Percentiles rank a stretch among this genome's conserved stretches.
Evolutionary conservation across 345 rosid genomes (phyloP).

Genomic region (Populus euphratica): DNA sequence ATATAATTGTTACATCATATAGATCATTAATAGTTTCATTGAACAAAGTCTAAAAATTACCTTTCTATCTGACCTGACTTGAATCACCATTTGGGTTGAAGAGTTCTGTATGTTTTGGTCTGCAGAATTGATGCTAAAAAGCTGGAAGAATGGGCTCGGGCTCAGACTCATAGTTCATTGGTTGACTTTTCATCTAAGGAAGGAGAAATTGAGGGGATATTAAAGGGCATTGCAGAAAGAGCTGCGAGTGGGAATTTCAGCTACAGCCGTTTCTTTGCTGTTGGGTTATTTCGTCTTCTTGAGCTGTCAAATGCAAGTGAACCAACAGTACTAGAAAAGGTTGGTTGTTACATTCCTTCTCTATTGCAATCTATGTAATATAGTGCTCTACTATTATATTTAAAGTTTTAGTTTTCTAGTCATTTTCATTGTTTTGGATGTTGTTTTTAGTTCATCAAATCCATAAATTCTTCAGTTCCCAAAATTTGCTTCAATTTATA

Average conservation of each 20-base stretch:
- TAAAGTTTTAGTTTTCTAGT: not conserved
- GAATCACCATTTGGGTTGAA: not conserved
- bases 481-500: not conserved
- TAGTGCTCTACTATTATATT: not conserved
- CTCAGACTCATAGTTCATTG: slow-evolving; percentile 64
- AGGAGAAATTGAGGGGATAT: slow-evolving; percentile 73
- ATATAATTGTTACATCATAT: not conserved
- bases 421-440: not conserved
- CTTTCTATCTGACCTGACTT: not conserved
- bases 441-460: not conserved
- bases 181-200: slow-evolving; percentile 69
- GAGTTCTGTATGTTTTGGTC: slow-evolving; percentile 6
- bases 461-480: not conserved
- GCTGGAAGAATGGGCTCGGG: slow-evolving; percentile 89
- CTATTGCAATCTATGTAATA: not conserved
- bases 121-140: slow-evolving; percentile 73
- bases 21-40: not conserved
- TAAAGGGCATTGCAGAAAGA: slow-evolving; percentile 81
- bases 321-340: slow-evolving; percentile 84
- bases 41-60: not conserved
- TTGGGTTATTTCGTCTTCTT: slow-evolving; percentile 92
- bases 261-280: slow-evolving; percentile 97
- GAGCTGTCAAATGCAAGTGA: slow-evolving; percentile 89
- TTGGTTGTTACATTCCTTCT: slow-evolving; percentile 19
- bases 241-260: slow-evolving; percentile 71